phyloP scores from a whole-genome alignment of 176 grass and related monocot genomes.

The Bonia amplexicaulis region DNA sequence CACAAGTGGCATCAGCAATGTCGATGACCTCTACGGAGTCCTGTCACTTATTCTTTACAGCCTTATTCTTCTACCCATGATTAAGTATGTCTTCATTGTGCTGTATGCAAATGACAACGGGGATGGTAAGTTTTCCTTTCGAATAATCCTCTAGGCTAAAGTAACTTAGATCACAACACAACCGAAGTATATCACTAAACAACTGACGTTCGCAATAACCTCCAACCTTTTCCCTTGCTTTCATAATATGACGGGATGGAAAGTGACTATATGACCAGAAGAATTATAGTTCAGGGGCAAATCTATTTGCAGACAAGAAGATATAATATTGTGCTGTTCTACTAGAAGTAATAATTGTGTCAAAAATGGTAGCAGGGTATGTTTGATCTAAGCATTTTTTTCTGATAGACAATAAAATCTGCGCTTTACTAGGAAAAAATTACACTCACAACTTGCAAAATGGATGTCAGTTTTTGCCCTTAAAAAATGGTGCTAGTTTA shows the following conservation, averaged over 20 bases:
- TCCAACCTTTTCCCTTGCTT: neutral
- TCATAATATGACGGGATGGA: neutral
- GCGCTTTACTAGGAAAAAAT: neutral
- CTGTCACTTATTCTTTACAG: conserved; percentile 57
- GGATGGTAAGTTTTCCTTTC: conserved; percentile 26
- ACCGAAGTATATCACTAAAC: neutral
- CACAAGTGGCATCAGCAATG: conserved; percentile 31
- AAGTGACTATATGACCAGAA: neutral
- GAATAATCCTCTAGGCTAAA: neutral
- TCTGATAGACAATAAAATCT: neutral
- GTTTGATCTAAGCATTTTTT: neutral
- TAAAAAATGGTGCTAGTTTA: neutral
- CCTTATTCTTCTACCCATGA: conserved; percentile 35
- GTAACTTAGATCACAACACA: neutral
- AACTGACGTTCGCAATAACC: neutral
- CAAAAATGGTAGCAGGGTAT: neutral
- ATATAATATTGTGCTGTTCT: neutral
- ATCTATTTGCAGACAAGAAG: neutral
- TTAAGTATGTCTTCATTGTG: conserved; percentile 58
- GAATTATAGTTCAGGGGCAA: neutral
- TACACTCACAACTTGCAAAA: neutral
- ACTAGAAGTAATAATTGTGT: neutral
- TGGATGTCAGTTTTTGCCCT: neutral
- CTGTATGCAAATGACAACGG: conserved; percentile 54
- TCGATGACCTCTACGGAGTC: conserved; percentile 41